Evolutionary conservation across 2,329 filamentous ascomycete species (phyloP), one percentile per base, ranked within the genome.

Genomic region (Ophiobolus disseminans): DNA sequence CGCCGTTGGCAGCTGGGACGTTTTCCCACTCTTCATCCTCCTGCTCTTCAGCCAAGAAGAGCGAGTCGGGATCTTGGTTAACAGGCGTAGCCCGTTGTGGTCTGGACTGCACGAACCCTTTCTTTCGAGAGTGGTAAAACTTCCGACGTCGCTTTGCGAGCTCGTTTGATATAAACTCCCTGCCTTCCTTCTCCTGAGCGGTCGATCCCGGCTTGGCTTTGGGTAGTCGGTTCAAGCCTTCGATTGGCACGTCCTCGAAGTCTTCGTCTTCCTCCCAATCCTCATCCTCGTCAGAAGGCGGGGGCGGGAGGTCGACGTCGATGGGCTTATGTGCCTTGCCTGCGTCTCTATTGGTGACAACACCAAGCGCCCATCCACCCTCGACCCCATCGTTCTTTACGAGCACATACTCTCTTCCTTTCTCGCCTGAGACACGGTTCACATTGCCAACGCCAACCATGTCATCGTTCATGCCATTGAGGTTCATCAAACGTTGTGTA

Each of bases 341-440:
- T 34, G 87, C 82, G 40, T 94, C 95, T 50, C 90, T 88, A 53
- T 86, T 90, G 53, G 88, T 91, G 17, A 99, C 92, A 20, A 99
- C 94, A 42, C 94, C 94, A 5, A 99, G 77, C 0, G 93, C 93
- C 91, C 92, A 99, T 4, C 94, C 94, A 36, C 94, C 94, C 70
- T 97, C 93, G 1, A 91, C 91, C 0, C 91, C 90, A 35, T 95
- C 91, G 62, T 97, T 97, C 75, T 94, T 96, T 30, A 99, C 92
- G 3, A 99, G 78, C 10, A 99, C 92, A 65, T 99, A 99, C 72
- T 99, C 94, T 64, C 90, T 87, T 11, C 91, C 90, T 65, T 87
- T 91, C 68, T 99, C 94, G 40, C 94, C 86, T 11, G 89, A 88
- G 57, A 96, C 83, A 41, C 91, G 82, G 40, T 80, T 82, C 38